Base-by-base conservation (phyloP, 176 grass and related monocot genomes). In the Olyra latifolia region DNA sequence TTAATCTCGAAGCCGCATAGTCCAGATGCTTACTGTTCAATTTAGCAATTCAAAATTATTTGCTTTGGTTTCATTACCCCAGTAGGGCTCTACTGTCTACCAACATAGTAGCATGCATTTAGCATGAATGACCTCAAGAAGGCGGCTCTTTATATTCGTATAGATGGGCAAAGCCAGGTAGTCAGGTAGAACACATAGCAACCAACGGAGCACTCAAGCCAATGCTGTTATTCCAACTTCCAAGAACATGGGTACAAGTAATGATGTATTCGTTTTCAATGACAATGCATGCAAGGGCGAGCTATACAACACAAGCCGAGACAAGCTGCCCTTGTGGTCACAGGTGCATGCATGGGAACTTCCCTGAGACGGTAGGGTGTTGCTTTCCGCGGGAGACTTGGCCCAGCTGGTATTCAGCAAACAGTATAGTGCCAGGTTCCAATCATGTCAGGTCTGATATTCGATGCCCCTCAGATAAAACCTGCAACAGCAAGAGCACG, bases 311-410 rank as follows among this genome's bases (percentile, higher is more conserved):
- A 58, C 60, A 10, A 39, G 12, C 69, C 60, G 59, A 22, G 42
- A n/a, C 19, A 19, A 24, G 10, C 42, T 39, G 20, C 62, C 71
- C 70, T 62, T n/a, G 20, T 17, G 15, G 54, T 75, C 82, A 8
- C 87, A 80, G 76, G 81, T 59, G 70, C 87, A 84, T 75, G 35
- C 67, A 20, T 62, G 54, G 19, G 35, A 75, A 62, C 82, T 84
- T 80, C 55, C 82, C 62, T 84, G 86, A 24, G 80, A 58, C 62
- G 42, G 62, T 80, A 80, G 62, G 38, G 81, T 22, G 12, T 54
- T 7, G 10, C 69, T 16, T 0, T 70, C 19, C 20, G 6, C 43
- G 12, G n/a, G 10, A 44, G 25, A 55, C 46, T 27, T 25, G 14
- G 25, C 24, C 69, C 30, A 61, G 42, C 61, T 69, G 53, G 69